phyloP scores from a whole-genome alignment of 2,329 filamentous ascomycete species.

The Alternaria hordeiaustralica region DNA sequence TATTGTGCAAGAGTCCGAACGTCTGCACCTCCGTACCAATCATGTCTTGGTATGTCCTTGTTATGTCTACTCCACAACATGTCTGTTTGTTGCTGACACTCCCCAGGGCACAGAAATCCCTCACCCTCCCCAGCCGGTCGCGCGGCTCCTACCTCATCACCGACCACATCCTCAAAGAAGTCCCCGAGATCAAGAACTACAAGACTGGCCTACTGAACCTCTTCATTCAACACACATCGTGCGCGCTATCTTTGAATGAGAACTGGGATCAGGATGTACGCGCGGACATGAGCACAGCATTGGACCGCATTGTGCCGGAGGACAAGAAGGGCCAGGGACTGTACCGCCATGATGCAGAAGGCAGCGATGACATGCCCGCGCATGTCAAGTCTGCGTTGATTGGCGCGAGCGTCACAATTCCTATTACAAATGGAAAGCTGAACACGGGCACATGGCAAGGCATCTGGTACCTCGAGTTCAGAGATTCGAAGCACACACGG shows the following conservation, averaged over 20 bases:
- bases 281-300: slow-evolving; percentile 88
- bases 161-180: slow-evolving; percentile 69
- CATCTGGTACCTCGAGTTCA: slow-evolving; percentile 94
- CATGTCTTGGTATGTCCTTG: slow-evolving; percentile 40
- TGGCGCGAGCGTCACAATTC: slow-evolving; percentile 87
- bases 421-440: slow-evolving; percentile 84
- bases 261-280: slow-evolving; percentile 89
- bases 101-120: slow-evolving; percentile 74
- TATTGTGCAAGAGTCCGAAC: slow-evolving; percentile 34
- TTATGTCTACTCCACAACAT: not conserved
- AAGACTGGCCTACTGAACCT: slow-evolving; percentile 77
- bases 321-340: slow-evolving; percentile 65
- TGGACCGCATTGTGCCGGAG: slow-evolving; percentile 88
- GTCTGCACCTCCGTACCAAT: slow-evolving; percentile 29
- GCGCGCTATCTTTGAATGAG: slow-evolving; percentile 90
- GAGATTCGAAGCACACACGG: slow-evolving; percentile 75
- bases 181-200: slow-evolving; percentile 84
- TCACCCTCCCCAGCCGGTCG: slow-evolving; percentile 76
- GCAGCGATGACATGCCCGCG: slow-evolving; percentile 91
- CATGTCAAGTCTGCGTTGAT: slow-evolving; percentile 93
- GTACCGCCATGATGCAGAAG: slow-evolving; percentile 88
- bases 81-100: not conserved
- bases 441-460: slow-evolving; percentile 80
- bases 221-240: slow-evolving; percentile 95
- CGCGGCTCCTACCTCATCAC: slow-evolving; percentile 92